Evolutionary conservation across 1,139 yeast genomes (phyloP).

Genomic region (Ashbya aceris): DNA sequence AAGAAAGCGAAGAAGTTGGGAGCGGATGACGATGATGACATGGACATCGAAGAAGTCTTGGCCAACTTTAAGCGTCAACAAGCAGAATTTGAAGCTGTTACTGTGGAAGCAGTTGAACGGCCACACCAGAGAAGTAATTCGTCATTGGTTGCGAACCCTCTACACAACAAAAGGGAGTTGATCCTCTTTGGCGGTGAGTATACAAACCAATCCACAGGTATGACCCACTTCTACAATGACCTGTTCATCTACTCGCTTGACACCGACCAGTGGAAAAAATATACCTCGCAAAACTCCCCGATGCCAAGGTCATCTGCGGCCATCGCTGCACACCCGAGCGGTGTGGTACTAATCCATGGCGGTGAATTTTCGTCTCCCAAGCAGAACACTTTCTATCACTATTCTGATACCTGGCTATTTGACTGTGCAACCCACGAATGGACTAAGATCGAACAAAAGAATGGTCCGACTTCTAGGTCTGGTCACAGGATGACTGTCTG

Average conservation of each 20-base stretch:
- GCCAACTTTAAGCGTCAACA: conserved; percentile 75
- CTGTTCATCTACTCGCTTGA: conserved; percentile 65
- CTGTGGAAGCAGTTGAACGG: conserved; percentile 44
- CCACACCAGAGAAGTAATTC: conserved; percentile 71
- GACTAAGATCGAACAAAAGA: conserved; percentile 72
- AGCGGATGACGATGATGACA: conserved; percentile 82
- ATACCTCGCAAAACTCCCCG: conserved; percentile 78
- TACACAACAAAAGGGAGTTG: conserved; percentile 67
- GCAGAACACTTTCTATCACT: conserved; percentile 91
- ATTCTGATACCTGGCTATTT: conserved; percentile 90
- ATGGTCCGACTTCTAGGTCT: conserved; percentile 77
- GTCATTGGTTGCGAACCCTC: conserved; percentile 66
- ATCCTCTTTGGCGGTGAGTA: conserved; percentile 86
- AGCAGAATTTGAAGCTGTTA: conserved; percentile 64
- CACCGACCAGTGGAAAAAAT: conserved; percentile 71
- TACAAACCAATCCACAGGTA: conserved; percentile 36
- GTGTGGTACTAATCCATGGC: conserved; percentile 77
- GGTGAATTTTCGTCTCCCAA: conserved; percentile 97
- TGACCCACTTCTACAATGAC: conserved; percentile 74
- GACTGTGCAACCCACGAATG: conserved; percentile 82
- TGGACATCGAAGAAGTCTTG: conserved; percentile 77
- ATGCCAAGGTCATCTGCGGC: conserved; percentile 91
- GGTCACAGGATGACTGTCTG: conserved; percentile 88
- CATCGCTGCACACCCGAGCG: conserved; percentile 89
- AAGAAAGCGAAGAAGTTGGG: conserved; percentile 66